phyloP scores from a whole-genome alignment of 805 yeast species.

The Metschnikowia kofuensis region DNA sequence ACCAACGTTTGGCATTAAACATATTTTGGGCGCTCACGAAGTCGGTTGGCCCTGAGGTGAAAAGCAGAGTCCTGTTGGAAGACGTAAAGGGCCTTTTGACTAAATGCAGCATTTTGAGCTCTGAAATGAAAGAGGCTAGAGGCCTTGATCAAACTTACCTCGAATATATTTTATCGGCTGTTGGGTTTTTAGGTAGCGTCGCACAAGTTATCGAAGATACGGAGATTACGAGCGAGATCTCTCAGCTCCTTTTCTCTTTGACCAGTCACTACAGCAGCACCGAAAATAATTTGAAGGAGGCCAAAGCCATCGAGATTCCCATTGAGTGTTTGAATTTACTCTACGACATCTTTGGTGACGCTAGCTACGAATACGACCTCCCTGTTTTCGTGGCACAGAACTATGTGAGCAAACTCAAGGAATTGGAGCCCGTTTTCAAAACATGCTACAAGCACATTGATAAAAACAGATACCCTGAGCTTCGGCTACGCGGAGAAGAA shows the following conservation, averaged over 20 bases:
- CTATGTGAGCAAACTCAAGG: constrained; percentile 42
- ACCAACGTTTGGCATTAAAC: constrained; percentile 33
- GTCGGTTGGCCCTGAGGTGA: constrained; percentile 33
- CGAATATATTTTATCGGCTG: constrained; percentile 42
- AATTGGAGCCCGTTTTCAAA: constrained; percentile 47
- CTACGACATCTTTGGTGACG: constrained; percentile 81
- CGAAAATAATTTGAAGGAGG: constrained; percentile 11
- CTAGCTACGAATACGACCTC: constrained; percentile 59
- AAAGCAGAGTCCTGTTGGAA: constrained; percentile 22
- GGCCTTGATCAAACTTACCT: constrained; percentile 15
- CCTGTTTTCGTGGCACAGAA: constrained; percentile 60
- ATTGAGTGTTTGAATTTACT: constrained; percentile 63
- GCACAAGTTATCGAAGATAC: constrained; percentile 46
- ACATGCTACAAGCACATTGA: constrained; percentile 61
- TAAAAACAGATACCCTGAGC: constrained; percentile 52
- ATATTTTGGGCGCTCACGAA: constrained; percentile 39
- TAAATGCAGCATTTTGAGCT: constrained; percentile 18
- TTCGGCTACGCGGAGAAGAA: constrained; percentile 66
- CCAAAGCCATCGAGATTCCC: constrained; percentile 36
- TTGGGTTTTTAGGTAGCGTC: constrained; percentile 53
- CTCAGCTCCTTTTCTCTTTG: constrained; percentile 39
- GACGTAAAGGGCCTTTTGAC: constrained; percentile 26
- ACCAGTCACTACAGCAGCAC: constrained; percentile 15
- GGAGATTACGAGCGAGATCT: constrained; percentile 43
- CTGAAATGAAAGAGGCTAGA: constrained; percentile 16